Evolutionary conservation across 352 stramenopile species (phyloP).

Genomic region (Pythium phragmiticola): DNA sequence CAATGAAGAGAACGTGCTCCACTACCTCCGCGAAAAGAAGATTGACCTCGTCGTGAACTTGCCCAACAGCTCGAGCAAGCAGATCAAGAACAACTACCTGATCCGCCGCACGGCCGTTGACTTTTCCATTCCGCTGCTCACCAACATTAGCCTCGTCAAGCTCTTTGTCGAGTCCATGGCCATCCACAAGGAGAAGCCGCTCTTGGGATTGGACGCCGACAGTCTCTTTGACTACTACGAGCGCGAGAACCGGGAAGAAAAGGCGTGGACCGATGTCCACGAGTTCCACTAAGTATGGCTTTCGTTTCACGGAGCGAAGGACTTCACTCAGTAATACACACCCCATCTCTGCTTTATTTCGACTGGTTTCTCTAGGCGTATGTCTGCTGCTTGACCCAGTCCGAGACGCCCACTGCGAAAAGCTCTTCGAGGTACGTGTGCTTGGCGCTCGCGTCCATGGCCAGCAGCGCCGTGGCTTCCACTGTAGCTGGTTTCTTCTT

Average conservation of each 20-base stretch:
- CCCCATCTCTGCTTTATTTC: not conserved
- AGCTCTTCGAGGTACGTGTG: slow-evolving; percentile 38
- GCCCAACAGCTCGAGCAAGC: slow-evolving; percentile 85
- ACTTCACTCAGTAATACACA: slow-evolving; percentile 2
- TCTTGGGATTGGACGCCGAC: slow-evolving; percentile 92
- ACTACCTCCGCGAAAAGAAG: slow-evolving; percentile 93
- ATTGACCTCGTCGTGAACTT: slow-evolving; percentile 95
- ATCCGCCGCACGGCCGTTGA: slow-evolving; percentile 93
- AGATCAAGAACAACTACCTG: slow-evolving; percentile 91
- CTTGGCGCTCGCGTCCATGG: slow-evolving; percentile 37
- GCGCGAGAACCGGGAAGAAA: slow-evolving; percentile 81
- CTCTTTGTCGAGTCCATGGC: slow-evolving; percentile 92
- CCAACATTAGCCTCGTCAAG: slow-evolving; percentile 91
- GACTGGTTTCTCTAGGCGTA: not conserved
- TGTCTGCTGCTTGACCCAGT: slow-evolving; percentile 48
- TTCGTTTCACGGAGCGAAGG: not conserved
- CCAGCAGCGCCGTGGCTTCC: slow-evolving; percentile 37
- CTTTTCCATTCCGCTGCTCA: slow-evolving; percentile 91
- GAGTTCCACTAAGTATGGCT: slow-evolving; percentile 92
- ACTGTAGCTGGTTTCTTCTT: slow-evolving; percentile 22
- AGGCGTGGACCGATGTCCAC: slow-evolving; percentile 93
- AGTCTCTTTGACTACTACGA: slow-evolving; percentile 99
- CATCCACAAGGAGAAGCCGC: slow-evolving; percentile 90
- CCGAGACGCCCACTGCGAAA: slow-evolving; percentile 43
- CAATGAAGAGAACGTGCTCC: slow-evolving; percentile 76